Evolutionary conservation across 1,284 basidiomycete genomes (phyloP), one percentile per base, ranked within the genome.

Genomic region (Boletellus deceptivus): DNA sequence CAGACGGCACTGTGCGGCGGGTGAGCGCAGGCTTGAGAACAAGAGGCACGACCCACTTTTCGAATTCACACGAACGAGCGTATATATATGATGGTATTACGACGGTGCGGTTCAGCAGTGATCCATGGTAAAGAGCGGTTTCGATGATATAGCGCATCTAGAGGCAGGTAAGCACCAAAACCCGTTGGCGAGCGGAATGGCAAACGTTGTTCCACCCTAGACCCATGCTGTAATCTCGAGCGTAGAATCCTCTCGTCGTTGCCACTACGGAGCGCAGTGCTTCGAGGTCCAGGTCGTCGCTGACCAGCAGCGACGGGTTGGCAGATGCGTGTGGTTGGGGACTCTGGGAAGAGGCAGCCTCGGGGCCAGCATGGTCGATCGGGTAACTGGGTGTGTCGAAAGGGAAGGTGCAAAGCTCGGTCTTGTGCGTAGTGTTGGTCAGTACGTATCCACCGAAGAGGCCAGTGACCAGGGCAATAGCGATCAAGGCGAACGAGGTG

Each of bases 61-160:
- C 62, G 29, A 61, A 72, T 52, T 72, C 73, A 50, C 73, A 75
- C 10, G 67, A 60, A 38, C 73, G 64, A 6, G 75, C 74, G 43
- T 75, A 75, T 31, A 75, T 63, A 43, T 62, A 66, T 4, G 71
- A 66, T 5, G 73, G 73, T 43, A 76, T 51, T 35, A 75, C 56
- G 22, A 69, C 65, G 0, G 71, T 73, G 34, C 73, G 67, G 38
- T 68, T 68, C 20, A 73, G 58, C 11, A 75, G 57, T 20, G 57
- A 55, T 22, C 71, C 73, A 17, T 75, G 72, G 25, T 69, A 39
- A 16, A 76, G 50, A 6, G 73, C 65, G 4, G 73, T 63, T 49
- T 75, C 74, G 47, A 75, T 67, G 47, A 72, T 72, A 50, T 73
- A 73, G 18, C 71, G 68, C 59, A 72, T 66, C 72, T 72, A 39